Conservation (phyloP, 2,329 filamentous ascomycete species). For the Phaeomoniella chlamydospora region DNA sequence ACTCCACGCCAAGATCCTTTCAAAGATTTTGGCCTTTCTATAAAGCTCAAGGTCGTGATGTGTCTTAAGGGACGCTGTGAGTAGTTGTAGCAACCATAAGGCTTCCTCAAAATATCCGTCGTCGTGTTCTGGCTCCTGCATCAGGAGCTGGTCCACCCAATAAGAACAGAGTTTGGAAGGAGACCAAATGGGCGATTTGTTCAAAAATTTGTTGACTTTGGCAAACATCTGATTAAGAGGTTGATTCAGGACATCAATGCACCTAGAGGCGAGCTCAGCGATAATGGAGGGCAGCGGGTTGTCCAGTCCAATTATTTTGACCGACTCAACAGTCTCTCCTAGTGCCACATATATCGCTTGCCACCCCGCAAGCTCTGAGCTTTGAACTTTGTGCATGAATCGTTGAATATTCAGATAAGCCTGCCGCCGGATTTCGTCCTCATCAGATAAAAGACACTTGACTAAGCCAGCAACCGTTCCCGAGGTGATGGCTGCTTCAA, state of each 20-base stretch:
- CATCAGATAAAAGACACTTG: slow-evolving; percentile 39
- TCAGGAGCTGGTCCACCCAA: slow-evolving; percentile 55
- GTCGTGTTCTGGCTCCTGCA: slow-evolving; percentile 59
- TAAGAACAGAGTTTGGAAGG: slow-evolving; percentile 38
- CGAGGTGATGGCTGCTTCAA: slow-evolving; percentile 12
- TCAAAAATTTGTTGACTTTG: slow-evolving; percentile 75
- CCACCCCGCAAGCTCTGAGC: slow-evolving; percentile 61
- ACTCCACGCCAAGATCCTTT: slow-evolving; percentile 52
- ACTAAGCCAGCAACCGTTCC: slow-evolving; percentile 24
- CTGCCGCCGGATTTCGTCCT: neutral
- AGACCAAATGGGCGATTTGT: slow-evolving; percentile 63
- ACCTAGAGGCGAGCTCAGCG: slow-evolving; percentile 58
- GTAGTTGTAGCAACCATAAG: slow-evolving; percentile 58
- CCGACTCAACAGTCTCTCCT: slow-evolving; percentile 67
- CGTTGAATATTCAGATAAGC: neutral
- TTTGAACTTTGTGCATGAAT: slow-evolving; percentile 32
- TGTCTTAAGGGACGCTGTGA: slow-evolving; percentile 49
- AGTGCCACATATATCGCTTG: slow-evolving; percentile 67
- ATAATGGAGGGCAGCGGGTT: slow-evolving; percentile 57
- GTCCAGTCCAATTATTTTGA: slow-evolving; percentile 36
- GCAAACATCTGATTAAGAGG: slow-evolving; percentile 73
- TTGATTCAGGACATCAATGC: slow-evolving; percentile 49
- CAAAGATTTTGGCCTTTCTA: slow-evolving; percentile 51
- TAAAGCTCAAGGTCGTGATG: slow-evolving; percentile 33
- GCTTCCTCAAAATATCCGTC: slow-evolving; percentile 60